Conservation (phyloP, 78 protist genomes). For the Dictyostelium brefeldianum region DNA sequence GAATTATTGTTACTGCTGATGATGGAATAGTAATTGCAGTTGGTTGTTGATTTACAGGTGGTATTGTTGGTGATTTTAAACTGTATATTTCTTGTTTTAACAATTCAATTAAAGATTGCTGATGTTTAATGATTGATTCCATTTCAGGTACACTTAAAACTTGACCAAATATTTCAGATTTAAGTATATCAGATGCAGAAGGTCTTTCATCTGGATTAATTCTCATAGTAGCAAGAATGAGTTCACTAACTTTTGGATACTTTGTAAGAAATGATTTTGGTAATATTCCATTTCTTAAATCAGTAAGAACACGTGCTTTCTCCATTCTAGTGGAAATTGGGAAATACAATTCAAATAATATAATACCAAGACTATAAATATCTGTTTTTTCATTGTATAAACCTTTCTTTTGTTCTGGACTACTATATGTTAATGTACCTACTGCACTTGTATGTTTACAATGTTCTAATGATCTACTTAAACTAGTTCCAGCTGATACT, state of each 20-base stretch:
- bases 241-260: conserved; percentile 42
- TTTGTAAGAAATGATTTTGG: conserved; percentile 43
- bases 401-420: conserved; percentile 81
- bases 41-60: not conserved
- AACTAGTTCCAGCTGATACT: conserved; percentile 10
- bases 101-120: conserved; percentile 51
- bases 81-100: conserved; percentile 58
- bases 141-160: conserved; percentile 27
- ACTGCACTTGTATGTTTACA: conserved; percentile 82
- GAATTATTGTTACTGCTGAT: not conserved
- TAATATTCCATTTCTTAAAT: conserved; percentile 40
- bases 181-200: conserved; percentile 65
- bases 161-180: conserved; percentile 57
- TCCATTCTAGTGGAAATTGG: conserved; percentile 74
- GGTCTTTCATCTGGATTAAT: conserved; percentile 68
- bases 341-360: conserved; percentile 73
- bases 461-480: conserved; percentile 63
- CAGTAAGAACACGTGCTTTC: conserved; percentile 59
- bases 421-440: conserved; percentile 78
- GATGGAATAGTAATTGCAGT: no score
- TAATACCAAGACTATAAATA: conserved; percentile 77
- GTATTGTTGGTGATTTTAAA: conserved; percentile 50
- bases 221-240: conserved; percentile 34
- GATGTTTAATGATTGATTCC: conserved; percentile 65
- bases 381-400: conserved; percentile 78